A percentile compares a stretch with the other conserved stretches of the same genome.
phyloP scores from a whole-genome alignment of 2,329 filamentous ascomycete species.

The Alternaria arborescens region DNA sequence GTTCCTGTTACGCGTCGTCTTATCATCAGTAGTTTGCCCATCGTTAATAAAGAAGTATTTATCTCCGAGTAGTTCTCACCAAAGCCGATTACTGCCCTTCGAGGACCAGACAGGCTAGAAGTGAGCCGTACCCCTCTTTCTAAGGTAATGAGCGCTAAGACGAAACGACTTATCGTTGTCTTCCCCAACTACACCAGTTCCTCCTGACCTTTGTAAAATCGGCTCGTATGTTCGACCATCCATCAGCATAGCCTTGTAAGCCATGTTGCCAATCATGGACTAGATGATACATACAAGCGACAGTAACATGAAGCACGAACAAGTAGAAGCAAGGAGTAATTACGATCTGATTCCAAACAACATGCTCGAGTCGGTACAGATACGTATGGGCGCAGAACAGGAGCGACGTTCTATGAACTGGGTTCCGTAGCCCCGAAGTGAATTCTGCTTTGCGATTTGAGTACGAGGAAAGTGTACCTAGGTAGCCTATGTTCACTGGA shows the following conservation, averaged over 20 bases:
- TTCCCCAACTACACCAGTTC: neutral
- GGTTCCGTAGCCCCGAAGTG: too few species aligned
- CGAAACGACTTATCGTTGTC: neutral
- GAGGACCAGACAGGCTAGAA: constrained; percentile 14
- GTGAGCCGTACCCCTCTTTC: constrained; percentile 10
- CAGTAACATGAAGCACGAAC: constrained; percentile 54
- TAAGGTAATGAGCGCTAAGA: neutral
- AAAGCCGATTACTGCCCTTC: neutral
- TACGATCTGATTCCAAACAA: constrained; percentile 46
- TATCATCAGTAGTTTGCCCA: neutral
- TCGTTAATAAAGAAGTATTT: neutral
- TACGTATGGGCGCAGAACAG: neutral
- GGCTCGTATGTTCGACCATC: neutral
- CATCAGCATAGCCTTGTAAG: constrained; percentile 15
- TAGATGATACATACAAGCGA: constrained; percentile 50
- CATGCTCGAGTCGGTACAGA: neutral
- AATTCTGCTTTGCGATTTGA: neutral
- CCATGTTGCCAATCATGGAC: constrained; percentile 34
- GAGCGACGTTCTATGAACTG: neutral
- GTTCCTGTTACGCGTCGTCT: neutral
- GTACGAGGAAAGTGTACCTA: neutral
- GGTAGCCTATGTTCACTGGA: neutral
- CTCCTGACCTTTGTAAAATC: neutral
- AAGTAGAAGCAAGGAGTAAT: constrained; percentile 55
- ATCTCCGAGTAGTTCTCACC: neutral